Percentiles rank a stretch among this genome's conserved stretches.
These are phyloP conservation scores for Saccharum spontaneum DNA, from an alignment of 176 grass and related monocot genomes.

Conservation along the genomic window DNA sequence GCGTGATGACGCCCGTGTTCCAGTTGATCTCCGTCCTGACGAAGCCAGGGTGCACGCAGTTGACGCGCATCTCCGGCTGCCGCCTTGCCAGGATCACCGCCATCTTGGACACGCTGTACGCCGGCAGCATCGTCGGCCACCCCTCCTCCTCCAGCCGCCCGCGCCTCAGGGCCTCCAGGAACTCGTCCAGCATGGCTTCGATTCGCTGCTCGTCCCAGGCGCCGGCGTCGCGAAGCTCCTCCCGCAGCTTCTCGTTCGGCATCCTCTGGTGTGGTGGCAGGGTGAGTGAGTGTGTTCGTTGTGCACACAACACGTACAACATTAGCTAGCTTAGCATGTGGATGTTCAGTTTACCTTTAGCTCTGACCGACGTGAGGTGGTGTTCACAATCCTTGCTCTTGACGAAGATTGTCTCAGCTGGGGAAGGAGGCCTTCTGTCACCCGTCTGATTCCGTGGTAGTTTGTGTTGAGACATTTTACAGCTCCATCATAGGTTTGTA, in stretches of 20 bases:
- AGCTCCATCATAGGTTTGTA: conserved; percentile 52
- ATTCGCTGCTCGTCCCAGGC: conserved; percentile 24
- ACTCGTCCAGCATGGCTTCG: conserved; percentile 32
- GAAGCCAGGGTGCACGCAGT: conserved; percentile 43
- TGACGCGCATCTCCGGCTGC: conserved; percentile 7
- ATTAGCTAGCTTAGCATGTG: neutral
- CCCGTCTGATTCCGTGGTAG: conserved; percentile 51
- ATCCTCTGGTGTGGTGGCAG: conserved; percentile 29
- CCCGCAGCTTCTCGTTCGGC: neutral
- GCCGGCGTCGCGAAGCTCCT: neutral
- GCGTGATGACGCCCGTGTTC: conserved; percentile 47
- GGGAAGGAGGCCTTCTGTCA: conserved; percentile 65
- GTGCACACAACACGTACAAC: neutral
- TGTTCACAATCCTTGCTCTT: conserved; percentile 61
- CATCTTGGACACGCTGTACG: conserved; percentile 67
- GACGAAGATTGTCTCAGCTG: conserved; percentile 49
- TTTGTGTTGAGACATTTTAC: conserved; percentile 44
- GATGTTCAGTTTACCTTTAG: conserved; percentile 31
- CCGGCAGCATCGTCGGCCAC: conserved; percentile 72
- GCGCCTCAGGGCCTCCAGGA: conserved; percentile 53
- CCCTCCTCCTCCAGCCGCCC: conserved; percentile 46
- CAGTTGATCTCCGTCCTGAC: conserved; percentile 64
- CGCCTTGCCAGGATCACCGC: conserved; percentile 41
- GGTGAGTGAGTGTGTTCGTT: neutral
- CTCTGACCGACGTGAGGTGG: conserved; percentile 63